Evolutionary conservation across 257 asterid genomes (phyloP).

Genomic region (Thymus quinquecostatus): DNA sequence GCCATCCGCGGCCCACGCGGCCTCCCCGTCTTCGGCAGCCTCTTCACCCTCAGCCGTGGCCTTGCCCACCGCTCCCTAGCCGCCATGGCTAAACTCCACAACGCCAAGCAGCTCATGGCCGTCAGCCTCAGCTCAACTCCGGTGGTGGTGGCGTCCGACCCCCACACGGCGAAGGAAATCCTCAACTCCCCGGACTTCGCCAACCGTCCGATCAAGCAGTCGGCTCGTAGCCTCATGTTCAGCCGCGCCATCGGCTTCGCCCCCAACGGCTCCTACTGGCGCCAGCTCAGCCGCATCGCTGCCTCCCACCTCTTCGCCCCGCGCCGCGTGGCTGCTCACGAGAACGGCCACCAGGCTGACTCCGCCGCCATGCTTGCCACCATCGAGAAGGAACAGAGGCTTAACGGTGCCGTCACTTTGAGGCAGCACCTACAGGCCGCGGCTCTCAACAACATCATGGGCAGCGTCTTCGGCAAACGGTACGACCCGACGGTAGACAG

Average conservation of each 20-base stretch:
- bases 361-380: conserved; percentile 35
- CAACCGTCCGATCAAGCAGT: conserved; percentile 65
- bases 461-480: conserved; percentile 55
- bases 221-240: conserved; percentile 37
- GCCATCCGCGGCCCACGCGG: background rate
- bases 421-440: conserved; percentile 39
- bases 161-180: conserved; percentile 47
- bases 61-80: conserved; percentile 3
- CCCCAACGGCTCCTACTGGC: conserved; percentile 65
- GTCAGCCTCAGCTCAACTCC: conserved; percentile 55
- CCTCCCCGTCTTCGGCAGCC: background rate
- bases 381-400: conserved; percentile 30
- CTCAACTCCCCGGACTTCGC: conserved; percentile 49
- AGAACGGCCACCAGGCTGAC: conserved; percentile 32
- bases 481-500: conserved; percentile 31
- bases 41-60: conserved; percentile 2
- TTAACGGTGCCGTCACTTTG: conserved; percentile 25
- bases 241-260: conserved; percentile 70
- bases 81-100: conserved; percentile 34
- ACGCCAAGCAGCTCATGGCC: conserved; percentile 38
- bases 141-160: conserved; percentile 56
- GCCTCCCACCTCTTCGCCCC: conserved; percentile 58
- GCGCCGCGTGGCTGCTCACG: conserved; percentile 45
- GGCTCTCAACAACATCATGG: conserved; percentile 45
- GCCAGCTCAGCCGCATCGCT: conserved; percentile 57